phyloP scores from a whole-genome alignment of 2,329 filamentous ascomycete genomes.

The Macrophomina pseudophaseolina region DNA sequence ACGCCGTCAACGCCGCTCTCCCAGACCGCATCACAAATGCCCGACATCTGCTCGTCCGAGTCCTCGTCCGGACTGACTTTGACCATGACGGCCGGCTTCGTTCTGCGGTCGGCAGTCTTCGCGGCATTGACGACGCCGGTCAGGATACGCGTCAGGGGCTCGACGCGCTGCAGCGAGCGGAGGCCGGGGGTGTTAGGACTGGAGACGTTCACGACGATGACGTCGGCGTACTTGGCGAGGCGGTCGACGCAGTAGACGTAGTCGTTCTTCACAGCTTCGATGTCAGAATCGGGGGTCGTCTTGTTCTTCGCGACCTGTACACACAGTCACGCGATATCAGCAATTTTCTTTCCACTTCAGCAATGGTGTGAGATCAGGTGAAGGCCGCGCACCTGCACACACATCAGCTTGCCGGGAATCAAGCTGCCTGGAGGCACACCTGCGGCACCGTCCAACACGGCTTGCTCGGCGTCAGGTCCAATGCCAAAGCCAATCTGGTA shows the following conservation, averaged over 20 bases:
- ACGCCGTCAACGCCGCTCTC: slow-evolving; percentile 88
- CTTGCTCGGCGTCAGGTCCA: slow-evolving; percentile 67
- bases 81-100: slow-evolving; percentile 87
- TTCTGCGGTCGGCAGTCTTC: slow-evolving; percentile 68
- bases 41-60: slow-evolving; percentile 78
- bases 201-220: slow-evolving; percentile 97
- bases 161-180: slow-evolving; percentile 81
- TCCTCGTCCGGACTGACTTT: slow-evolving; percentile 98
- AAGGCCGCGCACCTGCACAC: slow-evolving; percentile 66
- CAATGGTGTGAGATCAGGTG: slow-evolving; percentile 13
- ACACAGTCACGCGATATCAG: background rate
- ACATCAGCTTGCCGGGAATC: slow-evolving; percentile 73
- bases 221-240: slow-evolving; percentile 86
- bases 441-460: slow-evolving; percentile 77
- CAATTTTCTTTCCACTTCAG: background rate
- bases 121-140: slow-evolving; percentile 83
- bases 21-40: slow-evolving; percentile 85
- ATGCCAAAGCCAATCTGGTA: slow-evolving; percentile 69
- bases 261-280: slow-evolving; percentile 76
- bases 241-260: slow-evolving; percentile 90
- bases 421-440: slow-evolving; percentile 84
- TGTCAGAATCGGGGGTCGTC: slow-evolving; percentile 81
- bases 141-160: slow-evolving; percentile 80
- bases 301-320: slow-evolving; percentile 87
- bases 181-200: slow-evolving; percentile 95